A percentile compares a stretch with the other conserved stretches of the same genome.
These are phyloP conservation scores for Sphaerulina vaccinii DNA, from an alignment of 2,329 filamentous ascomycete species.

Conservation along the genomic window DNA sequence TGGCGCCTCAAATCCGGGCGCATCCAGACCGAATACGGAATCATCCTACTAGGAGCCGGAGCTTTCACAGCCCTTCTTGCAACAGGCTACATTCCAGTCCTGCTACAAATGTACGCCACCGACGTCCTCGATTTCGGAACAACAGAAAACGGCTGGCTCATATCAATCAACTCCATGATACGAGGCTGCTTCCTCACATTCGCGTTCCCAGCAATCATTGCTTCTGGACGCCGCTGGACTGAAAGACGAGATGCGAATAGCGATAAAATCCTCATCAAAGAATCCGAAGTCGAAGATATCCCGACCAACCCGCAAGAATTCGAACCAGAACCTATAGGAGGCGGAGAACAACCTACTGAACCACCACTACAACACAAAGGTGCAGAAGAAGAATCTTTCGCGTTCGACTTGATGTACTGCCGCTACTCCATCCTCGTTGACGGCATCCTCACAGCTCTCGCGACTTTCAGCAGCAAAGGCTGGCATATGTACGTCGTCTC, in stretches of 20 bases:
- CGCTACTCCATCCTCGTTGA: slow-evolving; percentile 66
- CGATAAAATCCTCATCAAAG: slow-evolving; percentile 12
- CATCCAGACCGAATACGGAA: slow-evolving; percentile 57
- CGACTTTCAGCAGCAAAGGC: slow-evolving; percentile 59
- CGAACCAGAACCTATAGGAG: slow-evolving; percentile 31
- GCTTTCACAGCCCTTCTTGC: slow-evolving; percentile 68
- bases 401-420: slow-evolving; percentile 67
- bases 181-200: slow-evolving; percentile 48
- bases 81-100: slow-evolving; percentile 64
- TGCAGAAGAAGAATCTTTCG: slow-evolving; percentile 46
- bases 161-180: slow-evolving; percentile 47
- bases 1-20: slow-evolving; percentile 54
- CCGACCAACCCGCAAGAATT: slow-evolving; percentile 35
- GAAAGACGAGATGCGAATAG: slow-evolving; percentile 34
- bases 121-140: slow-evolving; percentile 47
- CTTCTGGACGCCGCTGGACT: slow-evolving; percentile 46
- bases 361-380: slow-evolving; percentile 28
- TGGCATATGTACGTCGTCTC: slow-evolving; percentile 71
- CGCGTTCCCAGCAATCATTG: slow-evolving; percentile 47
- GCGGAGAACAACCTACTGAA: slow-evolving; percentile 50
- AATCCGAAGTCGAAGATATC: slow-evolving; percentile 28
- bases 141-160: slow-evolving; percentile 47
- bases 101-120: slow-evolving; percentile 54
- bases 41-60: slow-evolving; percentile 62
- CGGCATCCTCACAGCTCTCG: slow-evolving; percentile 61